Conservation (phyloP, 2,329 filamentous ascomycete genomes). For the Lachnellula willkommii region DNA sequence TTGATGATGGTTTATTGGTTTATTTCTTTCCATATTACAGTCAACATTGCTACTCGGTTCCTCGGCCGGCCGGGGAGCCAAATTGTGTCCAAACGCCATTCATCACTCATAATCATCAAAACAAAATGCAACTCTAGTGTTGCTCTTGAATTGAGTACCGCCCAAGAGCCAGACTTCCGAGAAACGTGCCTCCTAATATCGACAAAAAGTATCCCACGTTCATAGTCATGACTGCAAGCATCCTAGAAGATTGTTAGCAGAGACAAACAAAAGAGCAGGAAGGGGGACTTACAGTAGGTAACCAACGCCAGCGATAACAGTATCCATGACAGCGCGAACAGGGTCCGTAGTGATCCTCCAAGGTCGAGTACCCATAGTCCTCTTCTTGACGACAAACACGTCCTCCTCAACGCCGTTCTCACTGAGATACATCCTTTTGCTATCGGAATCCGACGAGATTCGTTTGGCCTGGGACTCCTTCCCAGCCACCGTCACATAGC, state of each 20-base stretch:
- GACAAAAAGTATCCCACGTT: constrained; percentile 82
- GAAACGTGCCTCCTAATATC: constrained; percentile 70
- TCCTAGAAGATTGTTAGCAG: constrained; percentile 47
- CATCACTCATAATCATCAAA: constrained; percentile 1
- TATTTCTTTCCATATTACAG: not conserved
- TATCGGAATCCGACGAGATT: constrained; percentile 41
- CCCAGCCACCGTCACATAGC: constrained; percentile 69
- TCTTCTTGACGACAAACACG: constrained; percentile 65
- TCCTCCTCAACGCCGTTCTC: constrained; percentile 77
- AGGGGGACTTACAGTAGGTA: constrained; percentile 71
- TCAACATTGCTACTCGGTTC: not conserved
- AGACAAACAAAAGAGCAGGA: not conserved
- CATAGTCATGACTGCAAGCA: constrained; percentile 88
- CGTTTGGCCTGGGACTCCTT: constrained; percentile 38
- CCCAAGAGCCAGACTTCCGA: constrained; percentile 65
- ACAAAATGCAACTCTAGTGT: constrained; percentile 11
- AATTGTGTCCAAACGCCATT: constrained; percentile 1
- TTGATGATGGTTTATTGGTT: not conserved
- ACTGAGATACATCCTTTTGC: constrained; percentile 61
- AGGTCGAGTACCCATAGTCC: constrained; percentile 50
- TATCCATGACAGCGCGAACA: constrained; percentile 64
- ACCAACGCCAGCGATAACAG: constrained; percentile 67
- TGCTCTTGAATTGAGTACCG: constrained; percentile 22
- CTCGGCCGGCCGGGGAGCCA: constrained; percentile 10
- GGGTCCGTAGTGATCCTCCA: constrained; percentile 81